A percentile compares a stretch with the other conserved stretches of the same genome.
Evolutionary conservation across 331 rosid species (phyloP).

Genomic region (Spiraea crenata): DNA sequence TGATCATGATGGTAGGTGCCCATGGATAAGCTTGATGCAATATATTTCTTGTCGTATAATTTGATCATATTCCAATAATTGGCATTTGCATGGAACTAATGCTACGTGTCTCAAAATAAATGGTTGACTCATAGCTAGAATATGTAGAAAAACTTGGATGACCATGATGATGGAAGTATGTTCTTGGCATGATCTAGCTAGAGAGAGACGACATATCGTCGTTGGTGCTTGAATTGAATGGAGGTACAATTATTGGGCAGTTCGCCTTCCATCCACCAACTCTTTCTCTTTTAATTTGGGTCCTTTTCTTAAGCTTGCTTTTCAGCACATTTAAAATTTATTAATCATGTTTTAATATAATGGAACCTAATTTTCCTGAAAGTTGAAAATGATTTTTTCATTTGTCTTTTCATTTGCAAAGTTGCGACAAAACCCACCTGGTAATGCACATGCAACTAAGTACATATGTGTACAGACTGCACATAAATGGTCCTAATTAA

Average conservation of each 20-base stretch:
- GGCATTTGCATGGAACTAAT: conserved; percentile 9
- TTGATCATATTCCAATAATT: conserved; percentile 8
- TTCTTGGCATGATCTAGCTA: conserved; percentile 12
- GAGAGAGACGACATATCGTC: background rate
- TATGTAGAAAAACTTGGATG: background rate
- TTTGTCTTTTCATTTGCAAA: background rate
- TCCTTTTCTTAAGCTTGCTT: conserved; percentile 24
- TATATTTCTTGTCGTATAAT: background rate
- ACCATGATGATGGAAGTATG: conserved; percentile 12
- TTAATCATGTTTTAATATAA: background rate
- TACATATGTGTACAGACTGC: background rate
- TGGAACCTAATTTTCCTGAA: too few relatives aligned
- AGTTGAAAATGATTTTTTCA: too few relatives aligned
- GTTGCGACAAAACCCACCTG: background rate
- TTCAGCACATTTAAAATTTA: conserved; percentile 2
- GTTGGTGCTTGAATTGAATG: conserved; percentile 16
- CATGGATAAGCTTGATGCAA: too few relatives aligned
- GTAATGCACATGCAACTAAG: background rate
- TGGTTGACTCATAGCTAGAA: conserved; percentile 13
- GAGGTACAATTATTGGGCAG: conserved; percentile 43
- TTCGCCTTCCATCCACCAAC: conserved; percentile 26
- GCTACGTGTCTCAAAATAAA: conserved; percentile 33
- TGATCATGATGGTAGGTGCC: too few relatives aligned
- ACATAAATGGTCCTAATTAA: background rate
- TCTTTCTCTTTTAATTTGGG: conserved; percentile 7